A percentile compares a stretch with the other conserved stretches of the same genome.
These are phyloP conservation scores for Yamadazyma nakazawae DNA, from an alignment of 805 yeast species.

Conservation along the genomic window DNA sequence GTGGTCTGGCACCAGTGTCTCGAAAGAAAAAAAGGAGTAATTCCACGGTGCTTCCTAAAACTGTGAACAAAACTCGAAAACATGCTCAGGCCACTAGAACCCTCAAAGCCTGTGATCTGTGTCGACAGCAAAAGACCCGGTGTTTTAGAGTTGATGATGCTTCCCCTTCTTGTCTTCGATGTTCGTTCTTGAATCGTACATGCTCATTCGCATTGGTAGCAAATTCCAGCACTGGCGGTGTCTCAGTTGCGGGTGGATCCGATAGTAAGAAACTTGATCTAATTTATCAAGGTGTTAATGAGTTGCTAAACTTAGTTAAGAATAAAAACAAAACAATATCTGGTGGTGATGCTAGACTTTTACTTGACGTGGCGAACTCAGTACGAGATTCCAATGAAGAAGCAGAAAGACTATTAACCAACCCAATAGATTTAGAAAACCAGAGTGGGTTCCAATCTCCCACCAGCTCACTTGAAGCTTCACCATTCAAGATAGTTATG, in stretches of 20 bases:
- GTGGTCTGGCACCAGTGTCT: neutral
- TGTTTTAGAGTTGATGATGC: conserved; percentile 54
- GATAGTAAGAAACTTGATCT: conserved; percentile 6
- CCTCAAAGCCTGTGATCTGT: conserved; percentile 50
- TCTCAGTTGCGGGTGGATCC: neutral
- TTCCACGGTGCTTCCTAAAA: neutral
- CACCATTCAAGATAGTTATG: conserved; percentile 45
- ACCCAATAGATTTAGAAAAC: conserved; percentile 21
- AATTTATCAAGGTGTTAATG: conserved; percentile 34
- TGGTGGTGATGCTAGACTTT: conserved; percentile 22
- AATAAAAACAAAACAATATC: neutral
- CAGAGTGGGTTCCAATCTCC: conserved; percentile 26
- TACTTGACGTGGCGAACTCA: conserved; percentile 26
- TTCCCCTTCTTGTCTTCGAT: conserved; percentile 51
- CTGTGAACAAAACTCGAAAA: conserved; percentile 12
- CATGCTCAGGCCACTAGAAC: conserved; percentile 40
- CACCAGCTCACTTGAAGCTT: conserved; percentile 32
- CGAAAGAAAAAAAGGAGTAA: neutral
- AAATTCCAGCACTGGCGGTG: neutral
- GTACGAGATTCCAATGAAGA: conserved; percentile 16
- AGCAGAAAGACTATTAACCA: conserved; percentile 6
- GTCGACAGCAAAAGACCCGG: conserved; percentile 57
- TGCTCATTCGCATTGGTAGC: conserved; percentile 47
- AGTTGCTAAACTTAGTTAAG: conserved; percentile 28
- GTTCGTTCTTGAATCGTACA: conserved; percentile 47